Percentiles rank a stretch among this genome's conserved stretches.
Evolutionary conservation across 1,284 basidiomycete genomes (phyloP).

Genomic region (Boletellus deceptivus): DNA sequence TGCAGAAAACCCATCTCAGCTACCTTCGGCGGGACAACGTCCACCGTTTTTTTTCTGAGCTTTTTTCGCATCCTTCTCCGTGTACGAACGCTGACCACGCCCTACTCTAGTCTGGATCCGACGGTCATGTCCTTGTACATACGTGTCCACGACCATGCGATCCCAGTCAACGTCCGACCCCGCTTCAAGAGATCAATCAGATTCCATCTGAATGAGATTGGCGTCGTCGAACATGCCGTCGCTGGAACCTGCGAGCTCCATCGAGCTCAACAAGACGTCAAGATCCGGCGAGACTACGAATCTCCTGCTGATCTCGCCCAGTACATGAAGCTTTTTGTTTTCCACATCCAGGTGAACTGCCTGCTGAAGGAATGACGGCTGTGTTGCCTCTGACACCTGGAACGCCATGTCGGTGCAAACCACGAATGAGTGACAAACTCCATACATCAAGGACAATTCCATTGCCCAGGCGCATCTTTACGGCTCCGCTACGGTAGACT

Average conservation of each 20-base stretch:
- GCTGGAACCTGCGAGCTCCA: slow-evolving; percentile 54
- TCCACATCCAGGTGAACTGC: slow-evolving; percentile 71
- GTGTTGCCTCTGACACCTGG: slow-evolving; percentile 82
- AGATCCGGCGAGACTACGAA: slow-evolving; percentile 88
- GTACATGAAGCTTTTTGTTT: slow-evolving; percentile 60
- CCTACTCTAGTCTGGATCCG: slow-evolving; percentile 2
- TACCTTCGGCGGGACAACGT: slow-evolving; percentile 52
- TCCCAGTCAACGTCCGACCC: not conserved
- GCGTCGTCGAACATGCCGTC: slow-evolving; percentile 42
- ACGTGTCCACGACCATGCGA: not conserved
- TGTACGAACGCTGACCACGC: slow-evolving; percentile 8
- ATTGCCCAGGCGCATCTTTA: slow-evolving; percentile 81
- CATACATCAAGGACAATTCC: slow-evolving; percentile 81
- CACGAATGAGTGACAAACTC: slow-evolving; percentile 12
- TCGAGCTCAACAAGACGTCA: slow-evolving; percentile 70
- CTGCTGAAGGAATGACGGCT: slow-evolving; percentile 88
- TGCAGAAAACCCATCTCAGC: slow-evolving; percentile 63
- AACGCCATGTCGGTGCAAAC: slow-evolving; percentile 4
- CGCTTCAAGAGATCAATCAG: not conserved
- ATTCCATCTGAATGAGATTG: slow-evolving; percentile 59
- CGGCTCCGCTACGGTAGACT: slow-evolving; percentile 80
- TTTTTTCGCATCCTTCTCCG: slow-evolving; percentile 5
- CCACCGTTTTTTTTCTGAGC: slow-evolving; percentile 48
- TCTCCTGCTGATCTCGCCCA: slow-evolving; percentile 85
- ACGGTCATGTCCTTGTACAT: not conserved